Base-by-base conservation (phyloP, 441 rosid species). In the Aquilaria agallochum region DNA sequence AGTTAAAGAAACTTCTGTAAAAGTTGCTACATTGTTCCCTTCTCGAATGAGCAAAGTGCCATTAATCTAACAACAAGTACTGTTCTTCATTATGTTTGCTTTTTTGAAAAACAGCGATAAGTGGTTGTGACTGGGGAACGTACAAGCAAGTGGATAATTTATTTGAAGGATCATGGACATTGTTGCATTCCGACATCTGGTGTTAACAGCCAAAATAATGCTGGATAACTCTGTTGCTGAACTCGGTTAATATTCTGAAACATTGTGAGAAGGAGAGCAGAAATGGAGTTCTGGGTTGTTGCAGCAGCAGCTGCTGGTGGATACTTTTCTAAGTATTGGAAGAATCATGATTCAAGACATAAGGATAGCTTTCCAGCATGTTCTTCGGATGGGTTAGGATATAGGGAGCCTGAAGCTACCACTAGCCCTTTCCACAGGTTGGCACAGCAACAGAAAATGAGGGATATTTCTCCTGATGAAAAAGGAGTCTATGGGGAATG, bases 221-320 rank as follows among this genome's bases (percentile, higher is more conserved):
- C 46, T 66, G 61, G 55, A 44, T 44, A 4, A 58, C 44, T 50
- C 58, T 65, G 58, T 53, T 63, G 78, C 52, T 42, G 65, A 68
- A 76, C 70, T 73, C 4, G 67, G 73, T 60, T 74, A 57, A 65
- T 54, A 51, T 56, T 48, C 2, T 36, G 53, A 31, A 27, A 14
- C 52, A 50, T 44, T 4, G 31, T 48, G 31, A 56, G 60, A 58
- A 72, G 65, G 61, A 11, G 56, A 40, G 67, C n/a, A 8, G 54
- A 71, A 55, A 92, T 89, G 97, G 97, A 85, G 69, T 65, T 72
- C 5, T 89, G 87, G 94, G 68, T 83, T 62, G 71, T 83, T 63
- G 90, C 76, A 57, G 96, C 87, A 6, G 87, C 90, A 0, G 94
- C 95, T 55, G 94, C 90, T 12, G 83, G 89, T 12, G 92, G 95